Evolutionary conservation across 2,329 filamentous ascomycete species (phyloP), one percentile per base, ranked within the genome.

Genomic region (Monosporascus sp.): DNA sequence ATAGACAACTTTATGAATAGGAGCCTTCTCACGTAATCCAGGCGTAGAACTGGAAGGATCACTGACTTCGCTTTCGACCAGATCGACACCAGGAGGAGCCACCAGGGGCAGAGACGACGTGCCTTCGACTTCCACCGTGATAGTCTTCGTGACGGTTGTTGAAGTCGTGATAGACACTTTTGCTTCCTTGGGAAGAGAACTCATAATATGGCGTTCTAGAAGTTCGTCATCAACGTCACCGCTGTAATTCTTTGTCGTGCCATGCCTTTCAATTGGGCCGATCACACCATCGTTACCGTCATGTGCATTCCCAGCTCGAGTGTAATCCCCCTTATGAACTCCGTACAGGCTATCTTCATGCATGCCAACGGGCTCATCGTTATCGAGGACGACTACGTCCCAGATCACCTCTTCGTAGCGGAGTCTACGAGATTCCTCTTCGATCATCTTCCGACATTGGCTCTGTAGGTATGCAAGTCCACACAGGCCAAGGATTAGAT

Each of bases 361-460:
- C 5, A 84, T 70, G 55, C 85, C 82, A 31, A 86, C 77, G 37
- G 80, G 75, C 46, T 77, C 73, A 8, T 81, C 81, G 60, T 83
- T 75, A 54, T 80, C 77, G 17, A 85, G 70, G 0, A 87, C 80
- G 7, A 87, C 82, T 3, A 86, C 79, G 60, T 88, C 84, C 84
- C 84, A 87, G 8, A 88, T 72, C 2, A 82, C 69, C 55, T 85
- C 80, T 52, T 85, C 81, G 18, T 74, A 72, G 11, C 71, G 71
- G 7, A 75, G 69, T 1, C 74, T 70, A 24, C 72, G 70, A 6
- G 65, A 68, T 58, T 84, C 79, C 47, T 79, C 74, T 20, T 79
- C 75, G 6, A 77, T 72, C 34, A 75, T 70, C 44, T 73, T 77
- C 50, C 74, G 74, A 54, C 81, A 84, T 62, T 75, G 77, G 50